A percentile compares a stretch with the other conserved stretches of the same genome.
Conservation (phyloP, 352 stramenopile species). For the Globisporangium megalacanthum region DNA sequence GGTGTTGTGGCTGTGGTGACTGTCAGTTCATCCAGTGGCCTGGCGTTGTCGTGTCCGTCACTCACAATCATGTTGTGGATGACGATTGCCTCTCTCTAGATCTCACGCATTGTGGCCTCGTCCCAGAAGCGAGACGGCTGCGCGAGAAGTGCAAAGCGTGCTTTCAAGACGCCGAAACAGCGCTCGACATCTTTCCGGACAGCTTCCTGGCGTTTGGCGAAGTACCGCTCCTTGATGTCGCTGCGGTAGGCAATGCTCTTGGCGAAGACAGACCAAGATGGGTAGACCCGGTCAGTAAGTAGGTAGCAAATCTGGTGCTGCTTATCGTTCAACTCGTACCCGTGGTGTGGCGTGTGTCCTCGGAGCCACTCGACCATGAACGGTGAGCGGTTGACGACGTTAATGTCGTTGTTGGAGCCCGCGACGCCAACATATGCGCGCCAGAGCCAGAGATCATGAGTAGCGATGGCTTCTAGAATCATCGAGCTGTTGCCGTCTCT, state of each 20-base stretch:
- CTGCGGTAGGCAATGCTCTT: conserved; percentile 13
- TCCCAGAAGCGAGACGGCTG: conserved; percentile 3
- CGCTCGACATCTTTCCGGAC: conserved; percentile 25
- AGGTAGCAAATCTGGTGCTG: conserved; percentile 16
- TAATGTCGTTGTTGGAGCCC: conserved; percentile 30
- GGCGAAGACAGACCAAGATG: conserved; percentile 13
- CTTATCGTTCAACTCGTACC: conserved; percentile 12
- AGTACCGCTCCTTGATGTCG: neutral
- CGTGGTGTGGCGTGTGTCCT: neutral
- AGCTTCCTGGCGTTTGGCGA: conserved; percentile 17
- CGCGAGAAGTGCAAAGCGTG: neutral
- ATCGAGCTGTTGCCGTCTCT: neutral
- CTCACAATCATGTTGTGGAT: conserved; percentile 19
- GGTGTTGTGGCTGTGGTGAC: too few species aligned
- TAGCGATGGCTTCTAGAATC: conserved; percentile 13
- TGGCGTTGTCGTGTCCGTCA: too few species aligned
- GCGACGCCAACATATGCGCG: conserved; percentile 12
- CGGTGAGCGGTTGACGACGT: conserved; percentile 23
- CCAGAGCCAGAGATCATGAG: conserved; percentile 20
- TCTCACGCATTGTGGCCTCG: neutral
- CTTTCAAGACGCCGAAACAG: conserved; percentile 21
- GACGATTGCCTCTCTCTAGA: conserved; percentile 12
- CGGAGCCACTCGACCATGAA: conserved; percentile 6
- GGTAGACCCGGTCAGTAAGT: conserved; percentile 24
- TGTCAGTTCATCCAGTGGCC: too few species aligned